phyloP scores from a whole-genome alignment of 176 grass and related monocot genomes.

The Melocanna baccifera region DNA sequence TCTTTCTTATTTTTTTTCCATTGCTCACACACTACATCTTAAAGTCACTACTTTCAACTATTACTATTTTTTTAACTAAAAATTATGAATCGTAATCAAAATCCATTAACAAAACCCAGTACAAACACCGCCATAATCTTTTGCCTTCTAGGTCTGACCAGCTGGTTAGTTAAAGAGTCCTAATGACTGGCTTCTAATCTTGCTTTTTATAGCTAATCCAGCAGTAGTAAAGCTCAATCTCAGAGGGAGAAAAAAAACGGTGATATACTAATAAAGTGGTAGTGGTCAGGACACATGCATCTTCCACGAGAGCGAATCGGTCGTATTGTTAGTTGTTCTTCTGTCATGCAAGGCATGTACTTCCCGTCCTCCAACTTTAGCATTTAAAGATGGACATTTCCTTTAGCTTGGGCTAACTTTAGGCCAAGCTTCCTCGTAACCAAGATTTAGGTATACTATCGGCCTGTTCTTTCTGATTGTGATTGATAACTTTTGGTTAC shows the following conservation, averaged over 20 bases:
- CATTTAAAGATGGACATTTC: slow-evolving; percentile 10
- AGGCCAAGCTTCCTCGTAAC: not conserved
- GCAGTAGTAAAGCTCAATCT: not conserved
- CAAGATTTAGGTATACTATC: not conserved
- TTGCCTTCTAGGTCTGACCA: slow-evolving; percentile 16
- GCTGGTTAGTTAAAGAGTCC: not conserved
- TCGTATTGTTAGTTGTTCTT: slow-evolving; percentile 9
- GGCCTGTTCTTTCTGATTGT: too few relatives aligned
- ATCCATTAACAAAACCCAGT: too few relatives aligned
- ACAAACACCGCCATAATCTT: not conserved
- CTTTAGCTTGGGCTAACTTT: slow-evolving; percentile 34
- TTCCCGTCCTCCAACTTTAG: slow-evolving; percentile 1
- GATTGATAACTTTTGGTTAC: too few relatives aligned
- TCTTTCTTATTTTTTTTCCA: too few relatives aligned
- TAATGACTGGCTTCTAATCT: slow-evolving; percentile 15
- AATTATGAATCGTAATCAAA: accelerated
- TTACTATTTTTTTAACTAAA: too few relatives aligned
- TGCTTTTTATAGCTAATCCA: slow-evolving; percentile 1
- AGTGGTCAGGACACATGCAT: slow-evolving; percentile 1
- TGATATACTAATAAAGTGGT: not conserved
- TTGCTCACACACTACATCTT: accelerated
- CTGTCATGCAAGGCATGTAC: slow-evolving; percentile 31
- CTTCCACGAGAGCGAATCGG: slow-evolving; percentile 12
- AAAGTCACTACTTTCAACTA: too few relatives aligned
- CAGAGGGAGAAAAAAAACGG: not conserved